Conservation (phyloP, 2,329 filamentous ascomycete species). For the Talaromyces rugulosus region DNA sequence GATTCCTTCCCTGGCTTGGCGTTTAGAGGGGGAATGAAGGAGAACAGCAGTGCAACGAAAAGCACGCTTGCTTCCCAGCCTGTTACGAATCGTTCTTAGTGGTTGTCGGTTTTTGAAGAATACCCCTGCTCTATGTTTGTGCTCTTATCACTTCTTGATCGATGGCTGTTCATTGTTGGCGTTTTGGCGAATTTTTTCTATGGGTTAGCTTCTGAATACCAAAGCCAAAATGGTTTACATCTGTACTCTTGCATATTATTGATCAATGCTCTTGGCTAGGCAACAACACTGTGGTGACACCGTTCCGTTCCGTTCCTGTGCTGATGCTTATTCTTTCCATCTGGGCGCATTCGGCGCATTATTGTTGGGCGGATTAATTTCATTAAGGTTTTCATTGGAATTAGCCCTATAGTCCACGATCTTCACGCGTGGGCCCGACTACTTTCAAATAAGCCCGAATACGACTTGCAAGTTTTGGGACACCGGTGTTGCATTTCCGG, state of each 20-base stretch:
- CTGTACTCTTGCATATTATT: neutral
- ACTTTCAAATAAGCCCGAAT: neutral
- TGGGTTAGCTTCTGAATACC: neutral
- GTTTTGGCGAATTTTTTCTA: neutral
- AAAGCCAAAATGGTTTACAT: neutral
- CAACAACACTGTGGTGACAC: neutral
- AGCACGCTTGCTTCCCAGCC: too few species aligned
- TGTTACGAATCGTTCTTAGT: neutral
- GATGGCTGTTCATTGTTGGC: neutral
- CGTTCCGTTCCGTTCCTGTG: neutral
- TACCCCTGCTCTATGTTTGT: neutral
- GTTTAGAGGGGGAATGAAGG: neutral
- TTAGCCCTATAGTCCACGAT: neutral
- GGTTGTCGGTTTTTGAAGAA: neutral
- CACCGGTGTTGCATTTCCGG: neutral
- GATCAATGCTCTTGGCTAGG: neutral
- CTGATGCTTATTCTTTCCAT: neutral
- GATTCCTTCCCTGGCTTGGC: neutral
- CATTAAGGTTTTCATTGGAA: neutral
- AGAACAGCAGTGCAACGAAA: too few species aligned
- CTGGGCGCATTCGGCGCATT: neutral
- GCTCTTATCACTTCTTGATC: neutral
- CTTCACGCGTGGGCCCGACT: neutral
- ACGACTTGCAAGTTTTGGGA: neutral
- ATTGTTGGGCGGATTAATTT: neutral